Percentiles rank a stretch among this genome's conserved stretches.
phyloP scores from a whole-genome alignment of 306 rosid species.

The Ochetophila trinervis region DNA sequence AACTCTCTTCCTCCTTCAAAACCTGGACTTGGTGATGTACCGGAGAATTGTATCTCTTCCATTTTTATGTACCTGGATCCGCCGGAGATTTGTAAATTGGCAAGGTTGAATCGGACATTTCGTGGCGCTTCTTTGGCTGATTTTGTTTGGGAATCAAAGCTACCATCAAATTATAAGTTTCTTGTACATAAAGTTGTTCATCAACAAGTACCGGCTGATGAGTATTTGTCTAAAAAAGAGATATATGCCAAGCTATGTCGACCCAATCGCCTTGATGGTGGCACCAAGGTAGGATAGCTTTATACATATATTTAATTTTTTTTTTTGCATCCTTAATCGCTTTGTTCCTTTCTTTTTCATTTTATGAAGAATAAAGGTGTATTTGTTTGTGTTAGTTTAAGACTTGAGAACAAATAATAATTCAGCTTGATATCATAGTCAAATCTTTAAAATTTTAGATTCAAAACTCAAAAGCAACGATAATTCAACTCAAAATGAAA shows the following conservation, averaged over 20 bases:
- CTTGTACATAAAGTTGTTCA: constrained; percentile 36
- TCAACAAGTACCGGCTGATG: not conserved
- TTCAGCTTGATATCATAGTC: no score
- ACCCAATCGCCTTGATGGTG: constrained; percentile 54
- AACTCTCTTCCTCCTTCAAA: constrained; percentile 16
- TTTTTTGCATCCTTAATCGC: not conserved
- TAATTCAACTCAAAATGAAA: not conserved
- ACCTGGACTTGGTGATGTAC: constrained; percentile 55
- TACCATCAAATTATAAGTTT: constrained; percentile 49
- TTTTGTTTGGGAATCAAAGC: constrained; percentile 69
- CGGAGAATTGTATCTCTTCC: constrained; percentile 63
- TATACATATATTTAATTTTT: no score
- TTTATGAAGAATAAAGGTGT: not conserved
- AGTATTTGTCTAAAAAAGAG: constrained; percentile 41
- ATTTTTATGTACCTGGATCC: constrained; percentile 56
- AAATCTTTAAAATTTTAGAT: no score
- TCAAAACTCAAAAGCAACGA: no score
- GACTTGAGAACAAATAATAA: no score
- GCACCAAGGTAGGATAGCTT: constrained; percentile 40
- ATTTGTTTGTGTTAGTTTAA: no score
- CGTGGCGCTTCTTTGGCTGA: constrained; percentile 66
- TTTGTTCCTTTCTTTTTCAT: not conserved
- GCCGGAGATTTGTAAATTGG: constrained; percentile 67
- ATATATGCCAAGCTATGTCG: constrained; percentile 53
- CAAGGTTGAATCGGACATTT: constrained; percentile 48